Evolutionary conservation across 495 filamentous ascomycete genomes (phyloP).

Genomic region (Articulospora tetracladia): DNA sequence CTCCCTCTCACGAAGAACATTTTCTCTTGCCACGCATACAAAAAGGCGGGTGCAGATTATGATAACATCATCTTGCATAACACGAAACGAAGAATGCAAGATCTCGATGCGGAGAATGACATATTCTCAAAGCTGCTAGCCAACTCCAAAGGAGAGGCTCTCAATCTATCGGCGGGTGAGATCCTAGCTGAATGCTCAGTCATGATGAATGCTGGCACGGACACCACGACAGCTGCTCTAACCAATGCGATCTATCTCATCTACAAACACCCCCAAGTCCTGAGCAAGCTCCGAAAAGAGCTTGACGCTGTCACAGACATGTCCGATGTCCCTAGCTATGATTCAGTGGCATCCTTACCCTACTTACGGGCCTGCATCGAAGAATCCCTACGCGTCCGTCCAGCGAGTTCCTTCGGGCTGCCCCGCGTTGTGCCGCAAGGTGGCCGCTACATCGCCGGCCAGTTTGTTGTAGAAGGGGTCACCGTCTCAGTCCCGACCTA

Average conservation of each 20-base stretch:
- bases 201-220: constrained; percentile 13
- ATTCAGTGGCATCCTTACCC: constrained; percentile 26
- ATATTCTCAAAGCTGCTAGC: constrained; percentile 10
- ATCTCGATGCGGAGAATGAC: constrained; percentile 4
- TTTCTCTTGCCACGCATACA: constrained; percentile 4
- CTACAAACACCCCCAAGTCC: constrained; percentile 1
- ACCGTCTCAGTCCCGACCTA: too few relatives aligned
- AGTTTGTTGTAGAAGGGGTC: constrained; percentile 17
- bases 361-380: constrained; percentile 50
- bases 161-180: constrained; percentile 5
- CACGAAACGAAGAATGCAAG: neutral
- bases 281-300: constrained; percentile 9
- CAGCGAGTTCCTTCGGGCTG: constrained; percentile 41
- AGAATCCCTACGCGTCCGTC: constrained; percentile 49
- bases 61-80: constrained; percentile 13
- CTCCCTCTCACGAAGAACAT: constrained; percentile 5
- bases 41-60: constrained; percentile 9
- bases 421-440: constrained; percentile 31
- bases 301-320: neutral
- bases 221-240: constrained; percentile 7
- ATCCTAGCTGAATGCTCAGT: constrained; percentile 9
- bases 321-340: constrained; percentile 8
- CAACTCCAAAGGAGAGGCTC: neutral
- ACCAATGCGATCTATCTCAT: constrained; percentile 7
- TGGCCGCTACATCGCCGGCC: constrained; percentile 19